Base-by-base conservation (phyloP, 805 yeast species). In the Candida ascalaphidarum region DNA sequence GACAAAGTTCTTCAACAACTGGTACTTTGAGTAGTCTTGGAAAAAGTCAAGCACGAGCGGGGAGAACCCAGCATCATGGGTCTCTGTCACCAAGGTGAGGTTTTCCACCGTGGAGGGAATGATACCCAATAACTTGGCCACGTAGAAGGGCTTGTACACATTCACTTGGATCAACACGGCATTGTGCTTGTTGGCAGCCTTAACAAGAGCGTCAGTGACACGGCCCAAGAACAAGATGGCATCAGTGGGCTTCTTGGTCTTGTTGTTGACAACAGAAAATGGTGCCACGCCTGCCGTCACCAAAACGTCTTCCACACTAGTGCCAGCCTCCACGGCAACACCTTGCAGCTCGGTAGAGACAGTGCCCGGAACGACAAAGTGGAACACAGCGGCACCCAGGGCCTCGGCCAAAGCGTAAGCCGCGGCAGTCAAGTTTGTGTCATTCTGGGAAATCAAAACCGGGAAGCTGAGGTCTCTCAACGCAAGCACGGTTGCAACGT, bases 21-120 rank as follows among this genome's bases (percentile, higher is more conserved):
- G 81, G 49, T 27, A 58, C 34, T 41, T 63, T 48, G 55, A 69
- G 60, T 61, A 62, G 28, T 74, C 73, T 28, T 74, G 68, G 51
- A 86, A 72, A 40, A 85, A 72, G 46, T 86, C 95, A 39, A 86
- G 68, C 40, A 81, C 63, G 23, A 86, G 61, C 3, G 89, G 84
- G 11, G 81, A 72, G 55, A 81, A 77, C 29, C 56, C 52, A 26
- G 58, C 49, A 19, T 53, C 33, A 18, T 48, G 31, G 5, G 49
- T 29, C 57, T 86, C 94, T 46, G 82, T 81, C 14, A 82, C 62
- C 11, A 81, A 68, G 9, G 75, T 71, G 28, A 88, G 58, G 16
- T 68, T 65, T 35, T 63, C 61, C 30, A 74, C 71, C 7, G 74
- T 51, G 2, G 64, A 36, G 16, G 89, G 88, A 23, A 81, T 50